A percentile compares a stretch with the other conserved stretches of the same genome.
Evolutionary conservation across 2,329 filamentous ascomycete genomes (phyloP).

Genomic region (Colletotrichum sp.): DNA sequence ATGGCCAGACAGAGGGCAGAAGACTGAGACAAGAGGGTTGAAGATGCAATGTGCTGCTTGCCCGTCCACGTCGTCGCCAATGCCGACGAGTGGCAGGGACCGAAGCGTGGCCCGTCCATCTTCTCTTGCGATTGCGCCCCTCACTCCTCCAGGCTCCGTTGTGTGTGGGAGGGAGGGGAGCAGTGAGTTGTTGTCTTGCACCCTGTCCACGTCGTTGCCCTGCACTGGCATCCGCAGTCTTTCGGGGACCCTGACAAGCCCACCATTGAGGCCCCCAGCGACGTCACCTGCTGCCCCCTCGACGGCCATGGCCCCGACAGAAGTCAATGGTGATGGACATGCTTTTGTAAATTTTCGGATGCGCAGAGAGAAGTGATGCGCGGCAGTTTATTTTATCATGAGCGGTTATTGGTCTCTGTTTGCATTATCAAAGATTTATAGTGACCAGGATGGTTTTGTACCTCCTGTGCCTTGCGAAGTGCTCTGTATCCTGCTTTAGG

Average conservation of each 20-base stretch:
- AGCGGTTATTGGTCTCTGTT: background rate
- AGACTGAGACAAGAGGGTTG: background rate
- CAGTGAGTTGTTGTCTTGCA: background rate
- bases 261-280: conserved; percentile 7
- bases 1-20: background rate
- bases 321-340: background rate
- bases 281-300: conserved; percentile 5
- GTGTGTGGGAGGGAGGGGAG: background rate
- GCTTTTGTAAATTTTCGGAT: background rate
- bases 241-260: conserved; percentile 3
- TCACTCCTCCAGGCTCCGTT: background rate
- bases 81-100: background rate
- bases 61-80: background rate
- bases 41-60: background rate
- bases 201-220: background rate
- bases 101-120: background rate
- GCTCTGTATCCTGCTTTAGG: background rate
- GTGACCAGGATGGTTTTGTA: background rate
- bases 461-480: background rate
- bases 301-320: background rate
- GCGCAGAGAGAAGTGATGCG: background rate
- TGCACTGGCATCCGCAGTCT: conserved; percentile 12
- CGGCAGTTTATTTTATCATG: background rate
- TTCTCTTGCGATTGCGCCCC: background rate
- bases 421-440: background rate